Base-by-base conservation (phyloP, 2,329 filamentous ascomycete species). In the Nemania diffusa region DNA sequence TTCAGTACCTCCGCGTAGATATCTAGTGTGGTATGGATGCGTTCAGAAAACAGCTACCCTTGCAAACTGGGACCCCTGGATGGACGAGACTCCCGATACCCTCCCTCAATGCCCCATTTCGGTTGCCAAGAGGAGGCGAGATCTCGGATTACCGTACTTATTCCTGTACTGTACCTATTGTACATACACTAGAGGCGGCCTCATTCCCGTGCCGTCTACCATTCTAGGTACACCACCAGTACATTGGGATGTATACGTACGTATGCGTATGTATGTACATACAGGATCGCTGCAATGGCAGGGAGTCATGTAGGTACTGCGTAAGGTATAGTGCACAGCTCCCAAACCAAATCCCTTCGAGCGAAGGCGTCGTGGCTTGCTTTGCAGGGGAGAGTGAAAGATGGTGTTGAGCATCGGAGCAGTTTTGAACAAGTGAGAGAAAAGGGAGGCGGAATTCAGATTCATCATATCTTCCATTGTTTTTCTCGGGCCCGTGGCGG, bases 111-210 rank as follows among this genome's bases (percentile, higher is more conserved):
- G 20, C 48, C 62, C 66, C 55, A 34, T 55, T 62, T 59, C 50
- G 40, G 62, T 52, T 59, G 66, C 66, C 66, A 68, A 68, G 66
- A 63, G 17, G 40, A 62, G 53, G 55, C 57, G 57, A 68, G 65
- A 68, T 68, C 65, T 65, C 59, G 63, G 46, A 26, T 57, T 37
- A 37, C 37, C 57, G 55, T 40, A 46, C 50, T n/a, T n/a, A n/a
- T n/a, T 37, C 24, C 26, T 6, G 24, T 24, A 26, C 17, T 29
- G n/a, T 32, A 32, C 29, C 29, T 32, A 32, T 9, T 32, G 2
- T 26, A 5, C 9, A 6, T 51, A 32, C 42, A 26, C 52, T 58
- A 34, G 42, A 67, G 57, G 50, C 60, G 48, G 58, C 50, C 57
- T 62, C 52, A 48, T 22, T 65, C 65, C 65, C 61, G 51, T 62